Evolutionary conservation across 2,329 filamentous ascomycete genomes (phyloP).

Genomic region (Fusarium sp.): DNA sequence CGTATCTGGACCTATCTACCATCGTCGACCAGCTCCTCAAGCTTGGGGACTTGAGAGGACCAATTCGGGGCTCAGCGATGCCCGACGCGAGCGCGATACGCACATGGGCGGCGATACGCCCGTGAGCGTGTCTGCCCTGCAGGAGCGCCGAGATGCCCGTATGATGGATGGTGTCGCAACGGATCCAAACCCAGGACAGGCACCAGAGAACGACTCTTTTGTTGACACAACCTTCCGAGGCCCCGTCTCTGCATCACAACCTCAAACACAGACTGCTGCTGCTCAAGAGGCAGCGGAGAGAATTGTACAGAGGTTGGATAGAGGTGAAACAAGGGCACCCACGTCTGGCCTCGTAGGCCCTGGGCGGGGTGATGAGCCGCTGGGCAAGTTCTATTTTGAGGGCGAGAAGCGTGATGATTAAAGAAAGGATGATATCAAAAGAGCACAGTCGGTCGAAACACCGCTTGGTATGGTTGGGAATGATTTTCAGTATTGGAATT

Average conservation of each 20-base stretch:
- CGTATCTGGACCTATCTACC: constrained; percentile 81
- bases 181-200: constrained; percentile 65
- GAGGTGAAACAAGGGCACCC: constrained; percentile 59
- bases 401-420: constrained; percentile 50
- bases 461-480: not conserved
- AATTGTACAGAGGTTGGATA: constrained; percentile 70
- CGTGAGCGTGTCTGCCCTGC: constrained; percentile 60
- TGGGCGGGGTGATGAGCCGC: constrained; percentile 59
- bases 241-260: constrained; percentile 61
- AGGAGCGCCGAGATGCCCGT: constrained; percentile 70
- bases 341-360: constrained; percentile 59
- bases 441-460: not conserved
- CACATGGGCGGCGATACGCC: constrained; percentile 58
- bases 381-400: constrained; percentile 74
- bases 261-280: constrained; percentile 40
- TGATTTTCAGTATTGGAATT: constrained; percentile 4
- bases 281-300: constrained; percentile 72
- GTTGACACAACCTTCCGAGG: constrained; percentile 75
- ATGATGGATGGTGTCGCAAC: constrained; percentile 76
- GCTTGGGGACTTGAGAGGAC: constrained; percentile 64
- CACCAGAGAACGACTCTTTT: constrained; percentile 65
- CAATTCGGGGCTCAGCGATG: constrained; percentile 66
- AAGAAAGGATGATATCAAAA: not conserved
- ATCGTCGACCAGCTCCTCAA: constrained; percentile 62
- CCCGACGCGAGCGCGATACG: constrained; percentile 54